A percentile compares a stretch with the other conserved stretches of the same genome.
Evolutionary conservation across 345 rosid species (phyloP).

Genomic region (Camelina neglecta): DNA sequence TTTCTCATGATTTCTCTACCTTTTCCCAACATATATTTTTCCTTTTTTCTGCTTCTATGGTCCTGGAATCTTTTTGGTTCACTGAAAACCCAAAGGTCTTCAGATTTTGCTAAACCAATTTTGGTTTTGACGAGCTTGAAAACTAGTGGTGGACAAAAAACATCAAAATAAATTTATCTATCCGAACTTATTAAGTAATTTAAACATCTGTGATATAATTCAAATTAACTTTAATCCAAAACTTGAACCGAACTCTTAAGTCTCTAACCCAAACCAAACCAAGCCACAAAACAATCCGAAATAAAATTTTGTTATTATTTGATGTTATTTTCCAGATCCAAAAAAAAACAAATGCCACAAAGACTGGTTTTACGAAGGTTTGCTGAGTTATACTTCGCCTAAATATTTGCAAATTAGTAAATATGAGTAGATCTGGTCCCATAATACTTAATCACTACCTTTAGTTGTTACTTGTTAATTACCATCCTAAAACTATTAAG

Average conservation of each 20-base stretch:
- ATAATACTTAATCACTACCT: slow-evolving; percentile 30
- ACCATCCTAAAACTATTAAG: no score
- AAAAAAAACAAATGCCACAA: no score
- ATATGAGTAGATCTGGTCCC: slow-evolving; percentile 7
- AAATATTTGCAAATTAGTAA: slow-evolving; percentile 9
- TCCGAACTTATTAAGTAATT: neutral
- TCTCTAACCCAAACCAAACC: neutral
- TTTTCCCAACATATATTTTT: slow-evolving; percentile 7
- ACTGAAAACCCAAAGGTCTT: neutral
- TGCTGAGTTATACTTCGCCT: slow-evolving; percentile 20
- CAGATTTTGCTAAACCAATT: slow-evolving; percentile 21
- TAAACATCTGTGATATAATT: neutral
- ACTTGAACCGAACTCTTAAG: neutral
- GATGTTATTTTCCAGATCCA: neutral
- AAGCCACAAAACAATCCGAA: no score
- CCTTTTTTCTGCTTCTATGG: neutral
- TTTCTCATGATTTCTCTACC: slow-evolving; percentile 41
- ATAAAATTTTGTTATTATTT: neutral
- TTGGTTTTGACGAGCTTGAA: neutral
- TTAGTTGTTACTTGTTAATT: slow-evolving; percentile 6
- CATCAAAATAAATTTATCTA: neutral
- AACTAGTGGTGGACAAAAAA: neutral
- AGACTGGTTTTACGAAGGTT: neutral
- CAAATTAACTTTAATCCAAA: neutral
- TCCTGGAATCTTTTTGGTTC: slow-evolving; percentile 20